Evolutionary conservation across 331 rosid species (phyloP), one percentile per base, ranked within the genome.

Genomic region (Cydonia oblonga): DNA sequence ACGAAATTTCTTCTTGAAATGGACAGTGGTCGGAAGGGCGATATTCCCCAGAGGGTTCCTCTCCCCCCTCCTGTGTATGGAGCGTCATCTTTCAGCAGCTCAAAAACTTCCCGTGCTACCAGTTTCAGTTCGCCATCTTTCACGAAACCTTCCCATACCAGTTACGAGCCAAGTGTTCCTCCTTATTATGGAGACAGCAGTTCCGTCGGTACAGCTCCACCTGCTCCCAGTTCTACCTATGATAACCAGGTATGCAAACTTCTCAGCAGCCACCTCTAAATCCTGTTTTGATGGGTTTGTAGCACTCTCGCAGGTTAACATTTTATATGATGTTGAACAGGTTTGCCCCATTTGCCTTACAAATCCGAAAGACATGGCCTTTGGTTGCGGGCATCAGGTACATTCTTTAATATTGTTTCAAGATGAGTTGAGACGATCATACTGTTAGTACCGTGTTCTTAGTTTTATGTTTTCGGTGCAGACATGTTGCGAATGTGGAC

Each of bases 331-430:
- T 79, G 30, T 52, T 77, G 9, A 53, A 76, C 92, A 92, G 96
- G 75, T 86, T 70, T 92, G 96, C 81, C 88, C 92, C 52, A 87
- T 92, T 59, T 89, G 97, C 84, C 81, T 89, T 32, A 82, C 68
- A n/a, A 83, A 92, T 76, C 18, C 83, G 14, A 89, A 87, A 80
- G 86, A 92, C 89, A 87, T 92, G 92, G 96, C 92, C 75, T 91
- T 87, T 51, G 93, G 96, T 29, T 89, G 96, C 69, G 97, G 98
- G 59, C 96, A 89, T 74, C 93, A 83, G 93, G 98, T 91, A 86
- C 72, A 44, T 81, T 51, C 54, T 57, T 69, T 73, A 30, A 6
- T 26, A 42, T 51, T 15, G 25, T 54, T 44, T 20, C 2, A 0
- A 22, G 73, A 28, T 63, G 46, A 38, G 20, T 8, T 11, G 10